Percentiles rank a stretch among this genome's conserved stretches.
Conservation (phyloP, 129 eudicot species). For the Artemisia tridentata region DNA sequence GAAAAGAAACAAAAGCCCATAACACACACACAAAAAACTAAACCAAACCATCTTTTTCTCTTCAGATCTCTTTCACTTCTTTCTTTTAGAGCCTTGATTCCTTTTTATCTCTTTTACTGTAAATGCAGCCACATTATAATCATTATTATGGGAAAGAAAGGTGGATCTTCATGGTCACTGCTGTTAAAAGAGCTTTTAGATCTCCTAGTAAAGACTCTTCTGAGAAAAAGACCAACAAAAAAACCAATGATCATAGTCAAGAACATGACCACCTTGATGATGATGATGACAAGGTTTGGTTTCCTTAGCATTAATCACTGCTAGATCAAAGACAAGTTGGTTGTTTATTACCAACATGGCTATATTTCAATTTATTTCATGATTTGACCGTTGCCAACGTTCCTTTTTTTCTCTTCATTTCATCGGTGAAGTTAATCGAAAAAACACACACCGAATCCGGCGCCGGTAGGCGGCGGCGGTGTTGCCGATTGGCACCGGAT, state of each 20-base stretch:
- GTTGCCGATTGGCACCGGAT: too few relatives aligned
- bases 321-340: too few relatives aligned
- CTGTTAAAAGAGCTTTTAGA: constrained; percentile 76
- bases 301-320: not conserved
- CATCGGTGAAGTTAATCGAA: too few relatives aligned
- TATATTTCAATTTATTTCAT: too few relatives aligned
- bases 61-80: constrained; percentile 7
- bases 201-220: constrained; percentile 54
- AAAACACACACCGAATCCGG: too few relatives aligned
- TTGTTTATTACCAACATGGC: too few relatives aligned
- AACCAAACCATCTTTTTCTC: not conserved
- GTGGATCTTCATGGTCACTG: constrained; percentile 75
- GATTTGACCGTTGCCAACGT: too few relatives aligned
- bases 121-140: constrained; percentile 30
- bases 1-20: constrained; percentile 1
- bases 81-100: constrained; percentile 3
- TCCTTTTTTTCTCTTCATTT: too few relatives aligned
- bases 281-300: constrained; percentile 51
- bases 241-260: constrained; percentile 21
- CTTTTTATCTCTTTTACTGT: constrained; percentile 12
- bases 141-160: constrained; percentile 51
- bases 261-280: constrained; percentile 33
- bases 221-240: constrained; percentile 23
- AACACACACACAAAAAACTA: not conserved
- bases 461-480: too few relatives aligned